Percentiles rank a stretch among this genome's conserved stretches.
phyloP scores from a whole-genome alignment of 331 rosid genomes.

The Acacia pycnantha region DNA sequence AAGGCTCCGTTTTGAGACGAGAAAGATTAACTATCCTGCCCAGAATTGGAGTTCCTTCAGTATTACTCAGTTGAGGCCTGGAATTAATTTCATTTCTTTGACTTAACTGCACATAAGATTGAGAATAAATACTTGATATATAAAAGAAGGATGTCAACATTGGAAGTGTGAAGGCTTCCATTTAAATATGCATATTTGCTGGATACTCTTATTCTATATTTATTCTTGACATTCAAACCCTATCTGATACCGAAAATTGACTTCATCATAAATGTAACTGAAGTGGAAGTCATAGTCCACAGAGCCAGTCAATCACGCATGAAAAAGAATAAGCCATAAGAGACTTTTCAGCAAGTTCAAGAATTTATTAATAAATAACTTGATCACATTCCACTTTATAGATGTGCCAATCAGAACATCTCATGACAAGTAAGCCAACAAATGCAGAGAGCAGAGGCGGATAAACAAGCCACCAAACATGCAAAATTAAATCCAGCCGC shows the following conservation, averaged over 20 bases:
- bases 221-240: neutral
- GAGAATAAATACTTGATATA: neutral
- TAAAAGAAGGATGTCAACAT: neutral
- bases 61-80: constrained; percentile 28
- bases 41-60: constrained; percentile 18
- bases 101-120: constrained; percentile 44
- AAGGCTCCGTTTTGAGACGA: constrained; percentile 31
- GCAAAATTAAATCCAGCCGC: neutral
- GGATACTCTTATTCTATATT: neutral
- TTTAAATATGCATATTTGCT: neutral
- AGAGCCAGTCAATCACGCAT: neutral
- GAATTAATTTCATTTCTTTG: constrained; percentile 35
- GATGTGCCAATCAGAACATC: neutral
- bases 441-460: neutral
- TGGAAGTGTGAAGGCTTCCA: neutral
- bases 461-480: neutral
- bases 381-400: neutral
- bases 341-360: neutral
- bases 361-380: neutral
- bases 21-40: constrained; percentile 21
- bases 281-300: neutral
- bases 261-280: neutral
- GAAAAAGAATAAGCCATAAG: neutral
- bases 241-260: neutral
- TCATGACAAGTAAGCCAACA: neutral